Evolutionary conservation across 805 yeast genomes (phyloP).

Genomic region (Yamadazyma scolyti): DNA sequence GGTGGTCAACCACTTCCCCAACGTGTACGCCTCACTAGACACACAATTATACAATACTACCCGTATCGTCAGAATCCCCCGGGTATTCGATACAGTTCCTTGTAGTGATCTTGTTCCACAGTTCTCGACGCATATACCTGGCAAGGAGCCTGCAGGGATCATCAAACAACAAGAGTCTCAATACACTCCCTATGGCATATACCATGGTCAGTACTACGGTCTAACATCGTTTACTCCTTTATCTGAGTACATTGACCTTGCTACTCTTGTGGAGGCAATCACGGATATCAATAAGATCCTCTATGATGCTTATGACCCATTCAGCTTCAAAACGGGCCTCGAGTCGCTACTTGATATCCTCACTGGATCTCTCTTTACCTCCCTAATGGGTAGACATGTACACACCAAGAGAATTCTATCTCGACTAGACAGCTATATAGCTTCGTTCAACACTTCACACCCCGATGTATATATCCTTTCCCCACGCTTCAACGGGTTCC

Average conservation of each 20-base stretch:
- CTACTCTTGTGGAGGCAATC: constrained; percentile 43
- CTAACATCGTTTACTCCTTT: constrained; percentile 48
- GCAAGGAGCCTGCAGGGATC: constrained; percentile 60
- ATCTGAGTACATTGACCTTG: constrained; percentile 19
- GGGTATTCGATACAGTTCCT: constrained; percentile 34
- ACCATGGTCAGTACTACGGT: constrained; percentile 47
- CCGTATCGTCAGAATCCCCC: constrained; percentile 64
- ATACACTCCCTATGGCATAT: constrained; percentile 37
- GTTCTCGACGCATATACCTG: constrained; percentile 55
- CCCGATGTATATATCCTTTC: constrained; percentile 31
- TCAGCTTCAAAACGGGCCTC: constrained; percentile 17
- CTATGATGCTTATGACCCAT: constrained; percentile 36
- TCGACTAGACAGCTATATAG: constrained; percentile 36
- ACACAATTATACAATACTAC: constrained; percentile 33
- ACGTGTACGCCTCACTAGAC: constrained; percentile 37
- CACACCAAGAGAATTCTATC: constrained; percentile 22
- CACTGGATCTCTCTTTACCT: constrained; percentile 31
- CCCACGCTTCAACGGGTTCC: constrained; percentile 25
- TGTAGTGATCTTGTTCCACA: constrained; percentile 46
- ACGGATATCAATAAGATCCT: constrained; percentile 40
- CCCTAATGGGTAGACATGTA: constrained; percentile 9
- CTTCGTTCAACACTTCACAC: constrained; percentile 15
- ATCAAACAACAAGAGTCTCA: constrained; percentile 3
- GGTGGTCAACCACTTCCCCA: constrained; percentile 66
- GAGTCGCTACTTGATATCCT: constrained; percentile 42